Conservation (phyloP, 345 rosid species). For the Salix arbutifolia region DNA sequence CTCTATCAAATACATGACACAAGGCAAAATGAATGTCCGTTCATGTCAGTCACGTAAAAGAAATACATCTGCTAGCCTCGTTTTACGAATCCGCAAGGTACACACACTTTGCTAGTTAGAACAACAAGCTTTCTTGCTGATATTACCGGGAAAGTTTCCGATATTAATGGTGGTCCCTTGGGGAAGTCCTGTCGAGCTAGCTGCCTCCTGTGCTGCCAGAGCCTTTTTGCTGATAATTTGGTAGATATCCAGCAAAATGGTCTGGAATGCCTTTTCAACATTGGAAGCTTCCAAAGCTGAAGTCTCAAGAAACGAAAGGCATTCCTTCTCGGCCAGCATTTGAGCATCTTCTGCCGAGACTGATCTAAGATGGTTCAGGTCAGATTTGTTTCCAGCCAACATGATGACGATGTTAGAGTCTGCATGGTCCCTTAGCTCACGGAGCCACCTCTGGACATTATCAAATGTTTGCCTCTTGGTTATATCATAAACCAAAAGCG, state of each 20-base stretch:
- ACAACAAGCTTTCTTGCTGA: slow-evolving; percentile 49
- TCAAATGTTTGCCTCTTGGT: slow-evolving; percentile 65
- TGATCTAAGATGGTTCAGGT: slow-evolving; percentile 52
- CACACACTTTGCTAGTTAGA: slow-evolving; percentile 25
- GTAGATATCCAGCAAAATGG: slow-evolving; percentile 53
- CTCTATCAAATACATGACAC: too few species aligned
- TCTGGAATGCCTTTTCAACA: slow-evolving; percentile 60
- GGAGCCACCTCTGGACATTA: slow-evolving; percentile 59
- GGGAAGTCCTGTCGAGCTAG: slow-evolving; percentile 36
- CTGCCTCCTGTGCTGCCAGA: slow-evolving; percentile 54
- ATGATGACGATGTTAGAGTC: slow-evolving; percentile 71
- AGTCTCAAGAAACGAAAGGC: slow-evolving; percentile 51
- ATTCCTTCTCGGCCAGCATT: slow-evolving; percentile 45
- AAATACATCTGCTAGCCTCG: not conserved
- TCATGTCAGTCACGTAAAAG: not conserved
- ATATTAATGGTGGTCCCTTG: slow-evolving; percentile 70
- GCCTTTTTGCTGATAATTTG: slow-evolving; percentile 60
- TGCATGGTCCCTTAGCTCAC: slow-evolving; percentile 61
- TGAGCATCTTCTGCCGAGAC: slow-evolving; percentile 37
- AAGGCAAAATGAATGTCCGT: not conserved
- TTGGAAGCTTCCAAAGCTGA: slow-evolving; percentile 59
- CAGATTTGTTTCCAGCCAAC: slow-evolving; percentile 69
- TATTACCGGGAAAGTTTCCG: slow-evolving; percentile 40
- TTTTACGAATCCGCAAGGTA: not conserved
- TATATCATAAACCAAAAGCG: slow-evolving; percentile 59